These are phyloP conservation scores for Pittosporum tobira DNA, from an alignment of 129 eudicot genomes.

Conservation along the genomic window DNA sequence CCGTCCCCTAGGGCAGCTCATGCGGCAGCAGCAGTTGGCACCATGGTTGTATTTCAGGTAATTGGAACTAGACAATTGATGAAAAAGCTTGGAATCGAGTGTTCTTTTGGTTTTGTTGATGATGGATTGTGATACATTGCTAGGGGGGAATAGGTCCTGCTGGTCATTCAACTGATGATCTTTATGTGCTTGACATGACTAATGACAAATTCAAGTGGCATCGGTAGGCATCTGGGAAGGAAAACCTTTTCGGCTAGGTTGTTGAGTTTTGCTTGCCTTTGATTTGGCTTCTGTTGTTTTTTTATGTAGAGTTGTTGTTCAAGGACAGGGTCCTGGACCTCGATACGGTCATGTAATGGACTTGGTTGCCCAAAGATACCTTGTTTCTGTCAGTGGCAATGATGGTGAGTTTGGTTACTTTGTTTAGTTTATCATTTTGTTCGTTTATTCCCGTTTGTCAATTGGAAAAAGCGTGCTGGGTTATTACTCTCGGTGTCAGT, in stretches of 20 bases:
- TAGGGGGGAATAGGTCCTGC: slow-evolving; percentile 99
- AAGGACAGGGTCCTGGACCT: slow-evolving; percentile 95
- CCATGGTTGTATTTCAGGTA: slow-evolving; percentile 99
- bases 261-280: slow-evolving; percentile 7
- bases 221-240: slow-evolving; percentile 33
- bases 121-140: slow-evolving; percentile 21
- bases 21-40: slow-evolving; percentile 92
- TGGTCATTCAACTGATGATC: slow-evolving; percentile 96
- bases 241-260: neutral
- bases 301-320: slow-evolving; percentile 81
- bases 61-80: slow-evolving; percentile 9
- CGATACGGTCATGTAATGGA: slow-evolving; percentile 98
- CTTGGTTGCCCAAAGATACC: slow-evolving; percentile 91
- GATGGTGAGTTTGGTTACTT: slow-evolving; percentile 59
- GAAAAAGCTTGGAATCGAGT: slow-evolving; percentile 1
- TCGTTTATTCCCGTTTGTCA: neutral
- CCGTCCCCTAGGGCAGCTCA: slow-evolving; percentile 99
- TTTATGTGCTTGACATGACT: slow-evolving; percentile 84
- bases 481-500: neutral
- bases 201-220: slow-evolving; percentile 98
- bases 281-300: slow-evolving; percentile 17
- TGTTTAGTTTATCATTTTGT: neutral
- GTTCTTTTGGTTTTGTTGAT: slow-evolving; percentile 4
- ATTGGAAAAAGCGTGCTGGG: neutral
- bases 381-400: slow-evolving; percentile 90